A percentile compares a stretch with the other conserved stretches of the same genome.
Evolutionary conservation across 345 rosid species (phyloP).

Genomic region (Salix arbutifolia): DNA sequence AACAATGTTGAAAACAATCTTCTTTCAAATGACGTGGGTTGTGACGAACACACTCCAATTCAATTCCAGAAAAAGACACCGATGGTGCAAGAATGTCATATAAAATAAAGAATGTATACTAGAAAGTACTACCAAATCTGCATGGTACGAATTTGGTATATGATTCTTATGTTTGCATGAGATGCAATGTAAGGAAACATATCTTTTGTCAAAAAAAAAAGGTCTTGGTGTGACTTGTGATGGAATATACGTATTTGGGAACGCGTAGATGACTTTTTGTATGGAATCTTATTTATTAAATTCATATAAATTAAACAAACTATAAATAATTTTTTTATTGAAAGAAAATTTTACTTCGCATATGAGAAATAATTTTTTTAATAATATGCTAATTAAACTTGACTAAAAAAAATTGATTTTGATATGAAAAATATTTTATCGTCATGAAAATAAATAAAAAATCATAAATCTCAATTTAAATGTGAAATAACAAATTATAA

Average conservation of each 20-base stretch:
- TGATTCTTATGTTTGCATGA: slow-evolving; percentile 2
- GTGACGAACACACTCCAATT: not conserved
- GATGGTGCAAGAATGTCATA: not conserved
- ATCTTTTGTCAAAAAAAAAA: not conserved
- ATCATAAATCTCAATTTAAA: no score
- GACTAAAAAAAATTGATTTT: no score
- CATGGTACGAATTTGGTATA: not conserved
- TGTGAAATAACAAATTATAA: no score
- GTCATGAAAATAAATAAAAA: no score
- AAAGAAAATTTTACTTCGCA: no score
- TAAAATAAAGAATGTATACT: not conserved
- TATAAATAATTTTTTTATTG: no score
- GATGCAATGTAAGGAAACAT: not conserved
- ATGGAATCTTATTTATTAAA: no score
- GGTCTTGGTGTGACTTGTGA: slow-evolving; percentile 8
- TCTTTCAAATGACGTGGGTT: slow-evolving; percentile 9
- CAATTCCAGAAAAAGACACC: not conserved
- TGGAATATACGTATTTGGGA: not conserved
- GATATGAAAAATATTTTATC: no score
- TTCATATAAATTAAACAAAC: no score
- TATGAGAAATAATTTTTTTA: no score
- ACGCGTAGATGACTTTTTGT: not conserved
- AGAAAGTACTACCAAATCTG: not conserved
- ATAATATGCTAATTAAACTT: no score
- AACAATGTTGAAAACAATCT: not conserved